A percentile compares a stretch with the other conserved stretches of the same genome.
Conservation (phyloP, 257 asterid species). For the Mitragyna speciosa region DNA sequence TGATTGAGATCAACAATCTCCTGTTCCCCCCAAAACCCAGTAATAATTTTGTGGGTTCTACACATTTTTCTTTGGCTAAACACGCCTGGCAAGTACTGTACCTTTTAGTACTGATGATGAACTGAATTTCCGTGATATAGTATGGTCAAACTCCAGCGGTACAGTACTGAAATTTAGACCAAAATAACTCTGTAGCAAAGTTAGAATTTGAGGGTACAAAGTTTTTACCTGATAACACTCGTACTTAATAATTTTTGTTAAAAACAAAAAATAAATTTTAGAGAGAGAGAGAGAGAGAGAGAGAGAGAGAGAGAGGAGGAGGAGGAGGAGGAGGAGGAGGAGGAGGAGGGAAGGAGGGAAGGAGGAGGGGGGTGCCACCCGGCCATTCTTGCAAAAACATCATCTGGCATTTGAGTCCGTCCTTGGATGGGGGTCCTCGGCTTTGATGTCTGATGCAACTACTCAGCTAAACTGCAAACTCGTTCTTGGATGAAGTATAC, state of each 20-base stretch:
- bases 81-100: neutral
- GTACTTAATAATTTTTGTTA: no score
- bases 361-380: no score
- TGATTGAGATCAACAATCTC: neutral
- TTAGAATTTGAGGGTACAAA: neutral
- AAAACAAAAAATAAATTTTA: no score
- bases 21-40: neutral
- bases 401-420: no score
- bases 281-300: no score
- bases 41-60: neutral
- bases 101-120: neutral
- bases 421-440: neutral
- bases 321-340: no score
- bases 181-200: neutral
- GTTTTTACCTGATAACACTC: no score
- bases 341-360: no score
- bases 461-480: slow-evolving; percentile 2
- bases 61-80: neutral
- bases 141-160: neutral
- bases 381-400: no score
- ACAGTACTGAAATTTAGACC: neutral
- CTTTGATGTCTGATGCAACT: slow-evolving; percentile 9
- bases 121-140: neutral
- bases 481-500: neutral
- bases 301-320: no score